Evolutionary conservation across 768 basidiomycete genomes (phyloP).

Genomic region (Tulasnella sp.): DNA sequence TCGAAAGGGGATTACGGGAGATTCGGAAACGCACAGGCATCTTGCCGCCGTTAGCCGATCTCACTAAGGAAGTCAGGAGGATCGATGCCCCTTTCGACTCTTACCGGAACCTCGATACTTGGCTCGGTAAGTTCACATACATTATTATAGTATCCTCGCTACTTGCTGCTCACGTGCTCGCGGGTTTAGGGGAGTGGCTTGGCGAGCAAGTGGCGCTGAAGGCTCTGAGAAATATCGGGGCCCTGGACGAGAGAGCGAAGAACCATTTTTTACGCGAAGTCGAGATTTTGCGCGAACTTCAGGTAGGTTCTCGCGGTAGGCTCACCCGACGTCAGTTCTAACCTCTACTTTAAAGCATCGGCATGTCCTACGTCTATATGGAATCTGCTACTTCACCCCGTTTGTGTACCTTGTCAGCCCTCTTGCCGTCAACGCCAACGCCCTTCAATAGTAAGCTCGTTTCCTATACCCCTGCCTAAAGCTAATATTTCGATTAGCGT

Average conservation of each 20-base stretch:
- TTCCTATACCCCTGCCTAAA: constrained; percentile 40
- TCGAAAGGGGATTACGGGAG: constrained; percentile 44
- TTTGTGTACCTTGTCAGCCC: constrained; percentile 43
- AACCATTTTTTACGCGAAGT: constrained; percentile 47
- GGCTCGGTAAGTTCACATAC: constrained; percentile 37
- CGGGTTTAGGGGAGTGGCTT: constrained; percentile 44
- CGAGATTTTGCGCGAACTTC: constrained; percentile 44
- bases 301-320: constrained; percentile 42
- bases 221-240: constrained; percentile 40
- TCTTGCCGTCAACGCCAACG: constrained; percentile 48
- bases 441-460: constrained; percentile 41
- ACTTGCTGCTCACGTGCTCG: neutral
- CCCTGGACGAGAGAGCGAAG: constrained; percentile 39
- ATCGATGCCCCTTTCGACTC: constrained; percentile 38
- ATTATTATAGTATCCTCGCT: neutral
- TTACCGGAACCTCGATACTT: constrained; percentile 45
- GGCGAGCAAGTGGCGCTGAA: constrained; percentile 47
- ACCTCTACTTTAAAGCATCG: constrained; percentile 40
- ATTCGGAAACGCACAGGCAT: constrained; percentile 43
- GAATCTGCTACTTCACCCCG: neutral
- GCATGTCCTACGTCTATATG: constrained; percentile 22
- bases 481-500: constrained; percentile 40
- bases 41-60: constrained; percentile 46
- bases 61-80: constrained; percentile 45
- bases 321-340: constrained; percentile 43